phyloP scores from a whole-genome alignment of 768 basidiomycete genomes.

The Leccinum truebloodii region DNA sequence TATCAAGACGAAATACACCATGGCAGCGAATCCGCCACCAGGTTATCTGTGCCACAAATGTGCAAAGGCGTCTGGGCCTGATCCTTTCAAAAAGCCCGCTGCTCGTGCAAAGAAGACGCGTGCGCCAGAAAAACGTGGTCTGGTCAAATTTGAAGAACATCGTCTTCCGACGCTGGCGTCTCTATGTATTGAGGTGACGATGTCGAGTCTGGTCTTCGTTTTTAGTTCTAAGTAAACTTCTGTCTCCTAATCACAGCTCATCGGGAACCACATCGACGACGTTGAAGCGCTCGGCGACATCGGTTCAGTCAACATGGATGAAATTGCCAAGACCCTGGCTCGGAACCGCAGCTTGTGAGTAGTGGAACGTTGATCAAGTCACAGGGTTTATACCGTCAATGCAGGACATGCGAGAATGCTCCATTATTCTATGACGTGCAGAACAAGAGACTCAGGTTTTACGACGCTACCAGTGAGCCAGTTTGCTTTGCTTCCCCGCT shows the following conservation, averaged over 20 bases:
- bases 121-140: slow-evolving; percentile 63
- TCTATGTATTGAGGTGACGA: slow-evolving; percentile 72
- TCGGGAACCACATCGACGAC: slow-evolving; percentile 85
- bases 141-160: slow-evolving; percentile 69
- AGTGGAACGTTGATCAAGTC: neutral
- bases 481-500: neutral
- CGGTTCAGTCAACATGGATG: slow-evolving; percentile 79
- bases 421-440: slow-evolving; percentile 79
- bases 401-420: slow-evolving; percentile 76
- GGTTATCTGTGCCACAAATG: slow-evolving; percentile 88
- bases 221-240: neutral
- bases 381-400: neutral
- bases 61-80: slow-evolving; percentile 71
- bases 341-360: slow-evolving; percentile 82
- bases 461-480: slow-evolving; percentile 87
- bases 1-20: slow-evolving; percentile 80
- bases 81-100: slow-evolving; percentile 84
- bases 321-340: slow-evolving; percentile 79
- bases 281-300: slow-evolving; percentile 90
- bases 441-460: slow-evolving; percentile 69
- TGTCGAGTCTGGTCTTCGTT: neutral
- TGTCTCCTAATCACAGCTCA: slow-evolving; percentile 48
- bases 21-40: slow-evolving; percentile 65
- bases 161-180: slow-evolving; percentile 71
- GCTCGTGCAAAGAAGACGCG: slow-evolving; percentile 61